phyloP scores from a whole-genome alignment of 805 yeast species.

The Kuraishia hungarica region DNA sequence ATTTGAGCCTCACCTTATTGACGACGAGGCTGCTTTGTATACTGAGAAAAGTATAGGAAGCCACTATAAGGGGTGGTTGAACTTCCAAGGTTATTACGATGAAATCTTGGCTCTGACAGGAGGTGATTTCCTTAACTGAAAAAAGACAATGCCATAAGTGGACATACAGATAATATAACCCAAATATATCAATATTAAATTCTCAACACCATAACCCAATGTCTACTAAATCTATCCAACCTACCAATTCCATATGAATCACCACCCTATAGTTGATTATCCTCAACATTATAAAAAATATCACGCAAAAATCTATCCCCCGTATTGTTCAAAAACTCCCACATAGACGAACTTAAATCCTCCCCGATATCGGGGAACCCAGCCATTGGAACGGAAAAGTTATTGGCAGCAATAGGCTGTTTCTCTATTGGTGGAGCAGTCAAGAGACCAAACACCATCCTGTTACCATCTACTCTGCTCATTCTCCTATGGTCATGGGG shows the following conservation, averaged over 20 bases:
- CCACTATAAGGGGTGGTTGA: neutral
- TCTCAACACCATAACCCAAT: too few species aligned
- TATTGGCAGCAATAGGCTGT: neutral
- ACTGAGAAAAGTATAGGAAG: conserved; percentile 43
- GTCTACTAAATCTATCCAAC: too few species aligned
- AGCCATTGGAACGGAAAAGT: neutral
- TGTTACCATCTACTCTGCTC: conserved; percentile 4
- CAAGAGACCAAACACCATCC: conserved; percentile 2
- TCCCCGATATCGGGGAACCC: neutral
- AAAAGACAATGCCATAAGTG: too few species aligned
- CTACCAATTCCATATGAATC: too few species aligned
- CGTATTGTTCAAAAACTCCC: conserved; percentile 23
- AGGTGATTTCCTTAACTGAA: neutral
- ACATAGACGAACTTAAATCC: conserved; percentile 9
- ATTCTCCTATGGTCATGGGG: conserved; percentile 1
- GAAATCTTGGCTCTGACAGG: neutral
- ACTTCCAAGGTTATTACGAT: neutral
- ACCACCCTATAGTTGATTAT: neutral
- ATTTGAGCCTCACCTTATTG: conserved; percentile 31
- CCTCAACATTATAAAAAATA: conserved; percentile 21
- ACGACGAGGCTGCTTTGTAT: conserved; percentile 58
- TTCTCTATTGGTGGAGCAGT: neutral
- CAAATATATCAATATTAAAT: too few species aligned
- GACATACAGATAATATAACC: too few species aligned
- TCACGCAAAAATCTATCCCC: conserved; percentile 21